phyloP scores from a whole-genome alignment of 2,329 filamentous ascomycete species.

The Colletotrichum chrysophilum region DNA sequence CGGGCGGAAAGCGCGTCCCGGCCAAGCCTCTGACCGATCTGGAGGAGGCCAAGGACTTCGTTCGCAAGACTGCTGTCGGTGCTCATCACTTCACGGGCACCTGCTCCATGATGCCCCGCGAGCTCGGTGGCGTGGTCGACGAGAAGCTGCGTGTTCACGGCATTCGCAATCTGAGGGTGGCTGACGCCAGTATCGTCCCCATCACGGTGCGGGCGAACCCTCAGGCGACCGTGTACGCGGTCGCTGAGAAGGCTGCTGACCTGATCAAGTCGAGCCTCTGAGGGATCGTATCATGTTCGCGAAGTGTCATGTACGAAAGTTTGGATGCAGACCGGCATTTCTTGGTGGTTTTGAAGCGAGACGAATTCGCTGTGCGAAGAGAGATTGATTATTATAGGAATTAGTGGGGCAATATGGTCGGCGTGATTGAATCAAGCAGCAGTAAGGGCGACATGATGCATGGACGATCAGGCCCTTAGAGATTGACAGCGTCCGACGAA shows the following conservation, averaged over 20 bases:
- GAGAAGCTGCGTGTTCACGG: slow-evolving; percentile 49
- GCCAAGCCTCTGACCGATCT: slow-evolving; percentile 30
- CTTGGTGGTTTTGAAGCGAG: not conserved
- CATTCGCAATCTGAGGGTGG: slow-evolving; percentile 46
- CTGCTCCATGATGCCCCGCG: slow-evolving; percentile 56
- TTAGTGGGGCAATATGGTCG: not conserved
- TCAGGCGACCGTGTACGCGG: slow-evolving; percentile 39
- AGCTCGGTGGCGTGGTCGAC: slow-evolving; percentile 53
- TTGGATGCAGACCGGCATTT: not conserved
- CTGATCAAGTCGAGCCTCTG: slow-evolving; percentile 24
- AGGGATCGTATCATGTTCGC: not conserved
- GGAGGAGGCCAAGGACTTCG: slow-evolving; percentile 39
- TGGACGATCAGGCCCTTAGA: not conserved
- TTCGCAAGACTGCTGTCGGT: slow-evolving; percentile 37
- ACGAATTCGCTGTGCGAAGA: not conserved
- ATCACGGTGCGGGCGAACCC: slow-evolving; percentile 34
- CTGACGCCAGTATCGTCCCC: slow-evolving; percentile 45
- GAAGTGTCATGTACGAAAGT: not conserved
- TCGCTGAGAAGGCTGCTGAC: slow-evolving; percentile 33
- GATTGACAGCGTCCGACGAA: not conserved
- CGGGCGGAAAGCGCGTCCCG: slow-evolving; percentile 31
- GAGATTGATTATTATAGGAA: not conserved
- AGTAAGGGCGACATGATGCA: not conserved
- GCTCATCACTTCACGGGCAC: slow-evolving; percentile 55
- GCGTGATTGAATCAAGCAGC: not conserved